Conservation (phyloP, 768 basidiomycete species). For the Russula sp. region DNA sequence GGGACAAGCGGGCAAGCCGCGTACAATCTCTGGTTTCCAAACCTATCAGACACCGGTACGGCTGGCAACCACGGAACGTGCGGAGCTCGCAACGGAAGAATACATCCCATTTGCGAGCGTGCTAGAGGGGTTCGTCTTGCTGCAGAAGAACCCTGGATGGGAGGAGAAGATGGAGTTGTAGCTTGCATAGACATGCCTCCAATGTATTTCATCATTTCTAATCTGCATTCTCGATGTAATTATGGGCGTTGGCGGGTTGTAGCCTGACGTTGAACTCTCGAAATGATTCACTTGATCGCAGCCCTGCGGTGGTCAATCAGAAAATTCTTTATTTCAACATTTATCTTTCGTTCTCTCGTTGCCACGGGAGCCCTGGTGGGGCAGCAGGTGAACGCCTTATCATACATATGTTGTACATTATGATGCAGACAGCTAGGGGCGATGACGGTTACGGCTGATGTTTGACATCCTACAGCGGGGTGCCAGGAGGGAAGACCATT, state of each 20-base stretch:
- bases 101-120: slow-evolving; percentile 87
- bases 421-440: background rate
- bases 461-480: slow-evolving; percentile 29
- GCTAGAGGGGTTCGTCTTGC: slow-evolving; percentile 87
- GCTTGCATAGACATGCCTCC: slow-evolving; percentile 21
- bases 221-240: background rate
- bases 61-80: slow-evolving; percentile 89
- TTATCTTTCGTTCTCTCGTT: background rate
- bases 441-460: background rate
- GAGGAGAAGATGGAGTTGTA: slow-evolving; percentile 84
- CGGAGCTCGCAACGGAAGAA: slow-evolving; percentile 96
- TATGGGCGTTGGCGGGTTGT: background rate
- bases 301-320: slow-evolving; percentile 76
- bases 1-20: slow-evolving; percentile 95
- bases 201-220: slow-evolving; percentile 15
- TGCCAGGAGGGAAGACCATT: slow-evolving; percentile 67
- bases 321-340: background rate
- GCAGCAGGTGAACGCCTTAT: background rate
- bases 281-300: slow-evolving; percentile 46
- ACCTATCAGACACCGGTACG: slow-evolving; percentile 97
- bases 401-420: background rate
- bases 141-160: slow-evolving; percentile 90
- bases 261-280: background rate
- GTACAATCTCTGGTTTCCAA: slow-evolving; percentile 97
- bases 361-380: background rate